Evolutionary conservation across 1,284 basidiomycete genomes (phyloP).

Genomic region (Lignosus rhinocerotis): DNA sequence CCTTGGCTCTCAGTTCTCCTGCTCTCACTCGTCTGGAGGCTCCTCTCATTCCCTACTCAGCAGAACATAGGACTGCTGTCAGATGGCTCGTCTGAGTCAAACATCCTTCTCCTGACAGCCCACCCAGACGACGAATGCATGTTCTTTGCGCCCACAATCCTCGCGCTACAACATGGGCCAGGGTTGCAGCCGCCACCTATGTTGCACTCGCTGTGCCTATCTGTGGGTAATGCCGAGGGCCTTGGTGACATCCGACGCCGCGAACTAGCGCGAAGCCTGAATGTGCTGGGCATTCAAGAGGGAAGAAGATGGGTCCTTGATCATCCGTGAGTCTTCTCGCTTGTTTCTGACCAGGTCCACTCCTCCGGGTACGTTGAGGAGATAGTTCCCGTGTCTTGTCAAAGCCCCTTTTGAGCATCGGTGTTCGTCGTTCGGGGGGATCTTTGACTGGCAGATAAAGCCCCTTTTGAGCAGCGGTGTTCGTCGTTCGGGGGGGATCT

Average conservation of each 20-base stretch:
- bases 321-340: conserved; percentile 58
- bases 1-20: conserved; percentile 14
- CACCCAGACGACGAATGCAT: conserved; percentile 93
- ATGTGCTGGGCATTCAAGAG: conserved; percentile 65
- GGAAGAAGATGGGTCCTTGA: conserved; percentile 67
- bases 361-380: too few species aligned
- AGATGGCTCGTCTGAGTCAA: conserved; percentile 16
- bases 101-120: conserved; percentile 74
- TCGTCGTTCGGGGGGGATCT: too few species aligned
- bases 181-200: conserved; percentile 15
- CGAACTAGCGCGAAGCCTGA: conserved; percentile 74
- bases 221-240: conserved; percentile 79
- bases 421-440: too few species aligned
- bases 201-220: conserved; percentile 61
- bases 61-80: conserved; percentile 7
- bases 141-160: conserved; percentile 87
- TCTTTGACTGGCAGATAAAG: too few species aligned
- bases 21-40: conserved; percentile 12
- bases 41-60: conserved; percentile 10
- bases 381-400: too few species aligned
- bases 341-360: too few species aligned
- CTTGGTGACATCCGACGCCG: conserved; percentile 61
- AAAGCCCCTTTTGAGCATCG: too few species aligned
- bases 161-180: conserved; percentile 42
- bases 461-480: too few species aligned